Percentiles rank a stretch among this genome's conserved stretches.
Evolutionary conservation across 1,284 basidiomycete genomes (phyloP).

Genomic region (Lignosus rhinocerotis): DNA sequence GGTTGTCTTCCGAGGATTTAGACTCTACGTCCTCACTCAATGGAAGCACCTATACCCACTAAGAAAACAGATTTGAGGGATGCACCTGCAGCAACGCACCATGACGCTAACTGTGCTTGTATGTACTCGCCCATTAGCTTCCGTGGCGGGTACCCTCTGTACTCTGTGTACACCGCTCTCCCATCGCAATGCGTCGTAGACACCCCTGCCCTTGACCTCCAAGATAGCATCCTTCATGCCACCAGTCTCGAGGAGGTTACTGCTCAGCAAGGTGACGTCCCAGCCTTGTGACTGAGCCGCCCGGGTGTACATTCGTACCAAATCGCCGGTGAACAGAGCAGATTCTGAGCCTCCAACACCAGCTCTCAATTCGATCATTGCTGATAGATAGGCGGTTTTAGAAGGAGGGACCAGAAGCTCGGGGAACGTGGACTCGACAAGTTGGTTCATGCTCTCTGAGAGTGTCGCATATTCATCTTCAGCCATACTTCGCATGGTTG

Average conservation of each 20-base stretch:
- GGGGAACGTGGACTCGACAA: constrained; percentile 63
- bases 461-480: constrained; percentile 66
- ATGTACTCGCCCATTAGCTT: constrained; percentile 85
- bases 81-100: constrained; percentile 45
- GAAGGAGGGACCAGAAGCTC: constrained; percentile 73
- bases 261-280: constrained; percentile 54
- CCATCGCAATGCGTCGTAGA: constrained; percentile 81
- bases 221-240: constrained; percentile 86
- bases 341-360: constrained; percentile 94
- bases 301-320: constrained; percentile 84
- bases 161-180: constrained; percentile 97
- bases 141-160: constrained; percentile 91
- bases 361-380: constrained; percentile 88
- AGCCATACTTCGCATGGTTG: constrained; percentile 73
- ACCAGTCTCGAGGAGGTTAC: constrained; percentile 56
- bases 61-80: background rate
- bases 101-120: constrained; percentile 91
- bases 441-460: constrained; percentile 44
- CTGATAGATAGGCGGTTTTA: constrained; percentile 64
- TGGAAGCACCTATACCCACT: constrained; percentile 69
- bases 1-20: constrained; percentile 45
- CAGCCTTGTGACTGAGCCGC: constrained; percentile 58
- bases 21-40: constrained; percentile 61
- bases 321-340: constrained; percentile 77
- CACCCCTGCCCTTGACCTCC: constrained; percentile 76